Evolutionary conservation across 225 moss, liverwort and hornwort species (phyloP).

Genomic region (Rhytidiadelphus loreus): DNA sequence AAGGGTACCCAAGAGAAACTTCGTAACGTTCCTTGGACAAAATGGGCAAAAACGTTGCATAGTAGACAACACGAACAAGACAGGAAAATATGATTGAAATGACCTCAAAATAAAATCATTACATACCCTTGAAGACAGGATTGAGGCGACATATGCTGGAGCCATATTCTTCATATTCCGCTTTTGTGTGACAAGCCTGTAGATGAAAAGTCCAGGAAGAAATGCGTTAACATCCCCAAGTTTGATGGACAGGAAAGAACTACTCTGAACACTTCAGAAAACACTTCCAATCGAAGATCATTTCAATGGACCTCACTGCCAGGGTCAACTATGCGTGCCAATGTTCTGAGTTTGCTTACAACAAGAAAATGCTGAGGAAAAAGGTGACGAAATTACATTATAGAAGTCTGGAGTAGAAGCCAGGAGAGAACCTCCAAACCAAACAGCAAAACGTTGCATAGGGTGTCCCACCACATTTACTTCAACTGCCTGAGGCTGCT

Average conservation of each 20-base stretch:
- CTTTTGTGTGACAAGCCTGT: conserved; percentile 62
- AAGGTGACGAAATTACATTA: conserved; percentile 28
- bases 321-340: not conserved
- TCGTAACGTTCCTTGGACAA: not conserved
- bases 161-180: conserved; percentile 83
- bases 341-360: not conserved
- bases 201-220: not conserved
- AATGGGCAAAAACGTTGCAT: not conserved
- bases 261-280: not conserved
- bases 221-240: not conserved
- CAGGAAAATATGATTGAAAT: not conserved
- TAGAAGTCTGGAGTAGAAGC: conserved; percentile 88
- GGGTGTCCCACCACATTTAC: conserved; percentile 91
- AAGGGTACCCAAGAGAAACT: not conserved
- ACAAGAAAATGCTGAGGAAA: not conserved
- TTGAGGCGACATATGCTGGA: conserved; percentile 93
- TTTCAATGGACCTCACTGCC: not conserved
- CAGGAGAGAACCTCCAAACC: conserved; percentile 89
- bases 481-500: conserved; percentile 71
- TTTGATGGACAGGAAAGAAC: not conserved
- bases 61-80: not conserved
- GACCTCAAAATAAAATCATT: not conserved
- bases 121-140: conserved; percentile 32
- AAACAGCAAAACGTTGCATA: conserved; percentile 85
- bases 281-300: not conserved